Evolutionary conservation across 2,329 filamentous ascomycete genomes (phyloP).

Genomic region (Claviceps purpurea): DNA sequence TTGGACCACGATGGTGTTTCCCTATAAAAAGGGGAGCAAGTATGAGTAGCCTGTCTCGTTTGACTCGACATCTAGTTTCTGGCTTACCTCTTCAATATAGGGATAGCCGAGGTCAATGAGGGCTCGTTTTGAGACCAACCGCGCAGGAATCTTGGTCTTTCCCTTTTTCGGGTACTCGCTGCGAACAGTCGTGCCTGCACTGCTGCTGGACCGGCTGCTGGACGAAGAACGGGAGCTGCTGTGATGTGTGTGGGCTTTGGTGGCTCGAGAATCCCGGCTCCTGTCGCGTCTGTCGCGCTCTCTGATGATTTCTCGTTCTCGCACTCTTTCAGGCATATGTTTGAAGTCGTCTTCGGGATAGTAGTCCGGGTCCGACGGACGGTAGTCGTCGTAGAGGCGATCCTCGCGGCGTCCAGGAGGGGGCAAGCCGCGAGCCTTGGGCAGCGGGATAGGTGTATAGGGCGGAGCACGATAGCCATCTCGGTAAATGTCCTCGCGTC

Average conservation of each 20-base stretch:
- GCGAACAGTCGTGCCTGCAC: slow-evolving; percentile 36
- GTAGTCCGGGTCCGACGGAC: slow-evolving; percentile 51
- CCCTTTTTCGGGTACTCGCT: slow-evolving; percentile 67
- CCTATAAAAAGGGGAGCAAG: slow-evolving; percentile 31
- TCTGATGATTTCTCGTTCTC: slow-evolving; percentile 47
- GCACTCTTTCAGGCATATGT: slow-evolving; percentile 42
- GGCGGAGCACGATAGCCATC: slow-evolving; percentile 33
- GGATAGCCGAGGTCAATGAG: slow-evolving; percentile 78
- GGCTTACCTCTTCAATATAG: slow-evolving; percentile 66
- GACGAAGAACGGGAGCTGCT: slow-evolving; percentile 33
- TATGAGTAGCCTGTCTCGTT: not conserved
- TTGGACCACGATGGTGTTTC: slow-evolving; percentile 66
- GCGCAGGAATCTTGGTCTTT: slow-evolving; percentile 76
- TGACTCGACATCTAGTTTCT: slow-evolving; percentile 5
- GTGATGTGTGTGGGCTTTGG: slow-evolving; percentile 24
- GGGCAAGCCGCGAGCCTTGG: slow-evolving; percentile 46
- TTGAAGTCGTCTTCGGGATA: slow-evolving; percentile 63
- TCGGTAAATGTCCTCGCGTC: slow-evolving; percentile 32
- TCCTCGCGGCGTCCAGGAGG: slow-evolving; percentile 44
- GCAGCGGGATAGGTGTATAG: slow-evolving; percentile 54
- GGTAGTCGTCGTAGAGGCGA: slow-evolving; percentile 50
- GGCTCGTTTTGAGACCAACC: slow-evolving; percentile 66
- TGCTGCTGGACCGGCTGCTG: slow-evolving; percentile 32
- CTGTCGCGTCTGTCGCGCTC: slow-evolving; percentile 29
- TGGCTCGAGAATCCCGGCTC: slow-evolving; percentile 28